Conservation (phyloP, 768 basidiomycete genomes). For the Panaeolus papilionaceus region DNA sequence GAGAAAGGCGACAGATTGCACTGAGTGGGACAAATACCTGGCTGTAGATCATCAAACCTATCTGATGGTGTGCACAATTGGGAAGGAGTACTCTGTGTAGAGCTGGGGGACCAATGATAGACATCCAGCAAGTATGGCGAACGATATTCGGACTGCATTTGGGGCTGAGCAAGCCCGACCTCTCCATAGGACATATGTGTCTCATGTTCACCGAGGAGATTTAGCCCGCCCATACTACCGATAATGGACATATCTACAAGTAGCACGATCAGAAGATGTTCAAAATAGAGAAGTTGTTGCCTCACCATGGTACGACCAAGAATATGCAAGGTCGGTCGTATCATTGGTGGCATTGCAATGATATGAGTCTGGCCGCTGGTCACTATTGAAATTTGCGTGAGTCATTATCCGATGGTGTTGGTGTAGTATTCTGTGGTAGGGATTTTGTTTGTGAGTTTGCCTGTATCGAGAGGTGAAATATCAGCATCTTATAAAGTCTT, state of each 20-base stretch:
- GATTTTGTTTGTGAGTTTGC: neutral
- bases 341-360: neutral
- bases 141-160: neutral
- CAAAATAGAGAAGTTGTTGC: no score
- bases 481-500: no score
- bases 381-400: neutral
- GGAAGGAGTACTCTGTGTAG: neutral
- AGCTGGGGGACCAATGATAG: neutral
- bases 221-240: no score
- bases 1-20: neutral
- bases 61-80: neutral
- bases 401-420: neutral
- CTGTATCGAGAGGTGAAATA: no score
- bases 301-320: neutral
- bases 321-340: neutral
- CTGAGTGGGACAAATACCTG: conserved; percentile 1
- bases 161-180: neutral
- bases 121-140: neutral
- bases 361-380: neutral
- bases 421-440: neutral
- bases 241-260: no score
- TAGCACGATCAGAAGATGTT: no score
- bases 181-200: no score
- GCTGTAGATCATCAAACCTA: neutral
- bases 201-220: no score